Conservation (phyloP, 345 rosid genomes). For the Citrus cavaleriei region DNA sequence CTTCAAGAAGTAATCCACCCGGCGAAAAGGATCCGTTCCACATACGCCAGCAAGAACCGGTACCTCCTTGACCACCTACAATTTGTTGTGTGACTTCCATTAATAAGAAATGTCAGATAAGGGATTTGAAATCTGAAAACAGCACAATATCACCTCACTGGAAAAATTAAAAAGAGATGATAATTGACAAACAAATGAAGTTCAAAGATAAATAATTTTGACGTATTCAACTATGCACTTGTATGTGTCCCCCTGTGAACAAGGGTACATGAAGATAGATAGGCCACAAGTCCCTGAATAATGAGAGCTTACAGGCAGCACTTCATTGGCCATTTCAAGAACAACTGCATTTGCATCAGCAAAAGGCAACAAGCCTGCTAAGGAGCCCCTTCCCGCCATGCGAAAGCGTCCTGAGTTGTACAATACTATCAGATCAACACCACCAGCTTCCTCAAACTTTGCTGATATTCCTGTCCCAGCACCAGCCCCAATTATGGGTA, state of each 20-base stretch:
- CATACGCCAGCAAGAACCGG: slow-evolving; percentile 98
- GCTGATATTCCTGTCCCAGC: slow-evolving; percentile 99
- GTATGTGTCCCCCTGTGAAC: not conserved
- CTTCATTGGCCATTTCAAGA: slow-evolving; percentile 94
- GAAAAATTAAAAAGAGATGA: not conserved
- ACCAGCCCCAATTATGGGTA: slow-evolving; percentile 93
- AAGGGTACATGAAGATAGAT: not conserved
- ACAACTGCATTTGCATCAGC: slow-evolving; percentile 94
- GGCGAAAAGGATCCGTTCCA: slow-evolving; percentile 92
- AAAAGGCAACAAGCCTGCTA: slow-evolving; percentile 88
- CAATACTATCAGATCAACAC: slow-evolving; percentile 79
- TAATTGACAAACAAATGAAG: not conserved
- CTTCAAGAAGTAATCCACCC: slow-evolving; percentile 78
- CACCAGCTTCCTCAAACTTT: slow-evolving; percentile 98
- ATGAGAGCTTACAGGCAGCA: slow-evolving; percentile 66
- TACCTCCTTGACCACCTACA: slow-evolving; percentile 73
- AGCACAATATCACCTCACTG: not conserved
- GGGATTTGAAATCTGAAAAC: not conserved
- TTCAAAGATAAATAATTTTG: not conserved
- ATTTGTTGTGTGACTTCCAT: slow-evolving; percentile 11
- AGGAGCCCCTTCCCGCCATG: slow-evolving; percentile 98
- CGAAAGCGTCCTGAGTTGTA: slow-evolving; percentile 97
- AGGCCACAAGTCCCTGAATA: not conserved
- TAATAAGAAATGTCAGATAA: slow-evolving; percentile 1
- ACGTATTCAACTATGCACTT: not conserved